Conservation (phyloP, 2,329 filamentous ascomycete genomes). For the Neofusicoccum umdonicola region DNA sequence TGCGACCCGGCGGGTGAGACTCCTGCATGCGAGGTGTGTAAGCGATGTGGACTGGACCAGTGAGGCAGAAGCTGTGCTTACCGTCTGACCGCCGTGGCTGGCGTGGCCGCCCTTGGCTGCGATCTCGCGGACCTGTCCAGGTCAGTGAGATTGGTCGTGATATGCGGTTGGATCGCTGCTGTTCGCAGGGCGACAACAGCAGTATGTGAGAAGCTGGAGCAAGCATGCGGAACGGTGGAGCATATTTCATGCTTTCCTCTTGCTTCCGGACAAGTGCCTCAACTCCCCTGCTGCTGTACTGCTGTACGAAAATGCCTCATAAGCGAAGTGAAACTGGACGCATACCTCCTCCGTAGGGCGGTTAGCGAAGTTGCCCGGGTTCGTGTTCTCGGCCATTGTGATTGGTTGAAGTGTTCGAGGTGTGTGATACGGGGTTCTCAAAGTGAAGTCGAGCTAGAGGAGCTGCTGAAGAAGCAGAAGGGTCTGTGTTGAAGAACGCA, state of each 20-base stretch:
- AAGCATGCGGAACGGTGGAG: neutral
- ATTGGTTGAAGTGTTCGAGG: neutral
- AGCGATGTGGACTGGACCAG: neutral
- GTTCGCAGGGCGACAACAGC: neutral
- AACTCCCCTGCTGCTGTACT: neutral
- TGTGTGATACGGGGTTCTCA: neutral
- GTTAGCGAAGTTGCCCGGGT: constrained; percentile 55
- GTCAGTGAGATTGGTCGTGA: neutral
- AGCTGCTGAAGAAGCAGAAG: neutral
- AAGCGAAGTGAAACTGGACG: neutral
- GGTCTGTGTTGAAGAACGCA: neutral
- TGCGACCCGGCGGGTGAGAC: constrained; percentile 27
- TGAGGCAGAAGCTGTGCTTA: neutral
- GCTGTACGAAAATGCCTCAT: neutral
- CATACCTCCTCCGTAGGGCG: constrained; percentile 45
- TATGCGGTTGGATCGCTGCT: neutral
- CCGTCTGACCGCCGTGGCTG: constrained; percentile 26
- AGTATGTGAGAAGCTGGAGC: neutral
- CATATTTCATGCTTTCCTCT: no score
- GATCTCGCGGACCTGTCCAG: constrained; percentile 41
- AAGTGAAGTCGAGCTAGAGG: constrained; percentile 11
- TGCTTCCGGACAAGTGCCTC: neutral
- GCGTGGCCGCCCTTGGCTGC: constrained; percentile 51
- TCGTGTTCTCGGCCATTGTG: constrained; percentile 37
- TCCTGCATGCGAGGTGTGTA: neutral